phyloP scores from a whole-genome alignment of 2,329 filamentous ascomycete genomes.

The Blastomyces parvus region DNA sequence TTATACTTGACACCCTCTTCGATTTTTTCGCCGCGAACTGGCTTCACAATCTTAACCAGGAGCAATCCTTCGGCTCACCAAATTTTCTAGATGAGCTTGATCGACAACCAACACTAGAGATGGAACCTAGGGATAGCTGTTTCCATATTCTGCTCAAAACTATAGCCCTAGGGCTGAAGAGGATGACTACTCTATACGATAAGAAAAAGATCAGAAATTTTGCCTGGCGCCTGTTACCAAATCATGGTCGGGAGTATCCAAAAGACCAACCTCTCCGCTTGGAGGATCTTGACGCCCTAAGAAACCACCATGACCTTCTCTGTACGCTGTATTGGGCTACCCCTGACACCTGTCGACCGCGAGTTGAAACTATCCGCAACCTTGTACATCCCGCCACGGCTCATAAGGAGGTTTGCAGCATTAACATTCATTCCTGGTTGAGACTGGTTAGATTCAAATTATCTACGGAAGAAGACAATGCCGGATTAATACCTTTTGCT shows the following conservation, averaged over 20 bases:
- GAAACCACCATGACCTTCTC: constrained; percentile 54
- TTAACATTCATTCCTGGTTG: constrained; percentile 51
- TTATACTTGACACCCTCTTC: constrained; percentile 45
- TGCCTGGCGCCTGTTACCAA: constrained; percentile 50
- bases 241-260: constrained; percentile 50
- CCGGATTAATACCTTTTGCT: constrained; percentile 40
- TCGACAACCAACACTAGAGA: constrained; percentile 34
- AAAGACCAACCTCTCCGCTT: constrained; percentile 47
- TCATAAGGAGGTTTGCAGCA: constrained; percentile 50
- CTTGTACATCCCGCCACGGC: constrained; percentile 50
- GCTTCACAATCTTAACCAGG: constrained; percentile 44
- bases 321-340: constrained; percentile 51
- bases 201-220: constrained; percentile 49
- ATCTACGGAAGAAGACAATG: constrained; percentile 41
- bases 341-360: constrained; percentile 45
- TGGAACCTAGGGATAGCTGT: constrained; percentile 42
- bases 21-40: constrained; percentile 51
- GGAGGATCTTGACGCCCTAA: constrained; percentile 47
- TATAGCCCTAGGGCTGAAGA: constrained; percentile 41
- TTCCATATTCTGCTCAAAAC: constrained; percentile 54
- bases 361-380: constrained; percentile 42
- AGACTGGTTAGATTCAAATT: constrained; percentile 49
- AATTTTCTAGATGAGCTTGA: constrained; percentile 45
- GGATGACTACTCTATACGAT: constrained; percentile 38
- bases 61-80: constrained; percentile 45